Evolutionary conservation across 139 green algal genomes (phyloP).

Genomic region (Picocystis salinarum): DNA sequence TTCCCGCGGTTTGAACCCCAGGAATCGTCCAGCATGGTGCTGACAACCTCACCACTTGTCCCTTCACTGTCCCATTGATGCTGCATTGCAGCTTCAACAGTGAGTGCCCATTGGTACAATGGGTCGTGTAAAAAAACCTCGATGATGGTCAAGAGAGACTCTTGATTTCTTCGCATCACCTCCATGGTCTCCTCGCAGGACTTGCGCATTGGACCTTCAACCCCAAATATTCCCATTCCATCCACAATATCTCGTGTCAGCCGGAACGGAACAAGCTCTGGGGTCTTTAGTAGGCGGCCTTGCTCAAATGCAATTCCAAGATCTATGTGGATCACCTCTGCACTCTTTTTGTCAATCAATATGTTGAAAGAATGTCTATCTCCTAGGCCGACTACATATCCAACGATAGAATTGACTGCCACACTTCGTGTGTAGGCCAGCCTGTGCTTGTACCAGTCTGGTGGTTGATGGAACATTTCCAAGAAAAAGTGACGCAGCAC

Average conservation of each 20-base stretch:
- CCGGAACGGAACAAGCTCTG: slow-evolving; percentile 85
- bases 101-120: slow-evolving; percentile 55
- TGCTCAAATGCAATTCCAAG: slow-evolving; percentile 95
- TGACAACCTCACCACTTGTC: slow-evolving; percentile 4
- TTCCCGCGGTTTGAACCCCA: background rate
- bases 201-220: slow-evolving; percentile 72
- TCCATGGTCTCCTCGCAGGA: slow-evolving; percentile 70
- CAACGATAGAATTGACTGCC: slow-evolving; percentile 56
- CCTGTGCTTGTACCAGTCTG: slow-evolving; percentile 46
- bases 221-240: slow-evolving; percentile 67
- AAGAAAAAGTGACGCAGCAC: slow-evolving; percentile 88
- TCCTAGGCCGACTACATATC: slow-evolving; percentile 82
- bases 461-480: slow-evolving; percentile 53
- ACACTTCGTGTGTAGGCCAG: slow-evolving; percentile 57
- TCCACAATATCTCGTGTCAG: slow-evolving; percentile 85
- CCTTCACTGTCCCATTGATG: slow-evolving; percentile 37
- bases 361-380: slow-evolving; percentile 86
- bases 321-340: slow-evolving; percentile 92
- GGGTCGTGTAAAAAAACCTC: slow-evolving; percentile 83
- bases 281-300: slow-evolving; percentile 53
- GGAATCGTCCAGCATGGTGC: slow-evolving; percentile 1
- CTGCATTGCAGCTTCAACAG: slow-evolving; percentile 27
- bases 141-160: slow-evolving; percentile 22
- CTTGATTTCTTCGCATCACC: slow-evolving; percentile 23
- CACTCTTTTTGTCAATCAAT: slow-evolving; percentile 55